Conservation (phyloP, 2,329 filamentous ascomycete genomes). For the Venturia asperata region DNA sequence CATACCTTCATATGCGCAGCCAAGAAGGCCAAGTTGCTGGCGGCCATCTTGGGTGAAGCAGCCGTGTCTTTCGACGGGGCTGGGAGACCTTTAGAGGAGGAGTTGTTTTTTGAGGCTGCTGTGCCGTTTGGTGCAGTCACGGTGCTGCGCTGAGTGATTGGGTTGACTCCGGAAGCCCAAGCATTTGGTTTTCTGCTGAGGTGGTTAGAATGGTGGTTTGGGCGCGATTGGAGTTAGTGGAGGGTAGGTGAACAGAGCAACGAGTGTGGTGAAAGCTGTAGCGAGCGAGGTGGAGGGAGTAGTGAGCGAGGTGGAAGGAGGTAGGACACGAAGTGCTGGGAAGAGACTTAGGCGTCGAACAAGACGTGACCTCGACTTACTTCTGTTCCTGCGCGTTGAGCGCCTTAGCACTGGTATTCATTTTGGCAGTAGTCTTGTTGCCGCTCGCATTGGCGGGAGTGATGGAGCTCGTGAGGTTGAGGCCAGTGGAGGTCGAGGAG, state of each 20-base stretch:
- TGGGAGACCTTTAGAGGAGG: constrained; percentile 33
- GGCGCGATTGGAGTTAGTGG: not conserved
- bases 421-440: constrained; percentile 43
- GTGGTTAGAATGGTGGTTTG: not conserved
- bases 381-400: constrained; percentile 38
- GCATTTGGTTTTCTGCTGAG: constrained; percentile 37
- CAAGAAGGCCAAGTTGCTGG: constrained; percentile 54
- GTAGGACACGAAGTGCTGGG: constrained; percentile 5
- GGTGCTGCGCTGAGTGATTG: constrained; percentile 50
- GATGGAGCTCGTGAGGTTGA: constrained; percentile 4
- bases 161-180: constrained; percentile 55
- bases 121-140: constrained; percentile 48
- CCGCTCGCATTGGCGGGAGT: constrained; percentile 33
- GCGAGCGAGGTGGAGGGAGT: not conserved
- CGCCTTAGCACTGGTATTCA: constrained; percentile 41
- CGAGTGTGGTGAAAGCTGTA: not conserved
- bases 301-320: not conserved
- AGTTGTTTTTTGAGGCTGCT: constrained; percentile 33
- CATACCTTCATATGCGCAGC: constrained; percentile 10
- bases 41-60: constrained; percentile 50
- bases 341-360: not conserved
- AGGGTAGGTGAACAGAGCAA: not conserved
- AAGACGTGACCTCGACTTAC: constrained; percentile 10
- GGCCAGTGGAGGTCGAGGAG: constrained; percentile 6
- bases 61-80: constrained; percentile 40